Evolutionary conservation across 768 basidiomycete species (phyloP).

Genomic region (Leucocoprinus birnbaumii): DNA sequence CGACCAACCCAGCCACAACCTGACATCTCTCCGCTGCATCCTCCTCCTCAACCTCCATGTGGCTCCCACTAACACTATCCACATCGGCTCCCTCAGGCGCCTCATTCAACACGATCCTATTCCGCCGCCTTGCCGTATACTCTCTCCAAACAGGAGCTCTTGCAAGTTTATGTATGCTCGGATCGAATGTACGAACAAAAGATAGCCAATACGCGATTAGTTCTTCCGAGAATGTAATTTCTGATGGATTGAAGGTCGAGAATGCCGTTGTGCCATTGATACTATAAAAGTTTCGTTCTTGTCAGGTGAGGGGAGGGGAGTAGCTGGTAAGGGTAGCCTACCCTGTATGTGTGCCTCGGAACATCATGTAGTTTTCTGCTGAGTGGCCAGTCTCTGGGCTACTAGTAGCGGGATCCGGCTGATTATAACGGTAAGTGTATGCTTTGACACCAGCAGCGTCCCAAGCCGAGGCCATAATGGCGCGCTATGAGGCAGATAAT

Average conservation of each 20-base stretch:
- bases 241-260: slow-evolving; percentile 38
- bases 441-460: slow-evolving; percentile 29
- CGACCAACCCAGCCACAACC: slow-evolving; percentile 32
- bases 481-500: slow-evolving; percentile 25
- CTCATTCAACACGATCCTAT: slow-evolving; percentile 45
- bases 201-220: slow-evolving; percentile 67
- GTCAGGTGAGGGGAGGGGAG: background rate
- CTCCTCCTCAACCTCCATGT: slow-evolving; percentile 30
- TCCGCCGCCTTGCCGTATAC: slow-evolving; percentile 27
- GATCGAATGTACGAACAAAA: slow-evolving; percentile 55
- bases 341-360: slow-evolving; percentile 60
- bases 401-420: slow-evolving; percentile 42
- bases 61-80: slow-evolving; percentile 34
- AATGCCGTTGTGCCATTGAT: slow-evolving; percentile 55
- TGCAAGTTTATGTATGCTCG: slow-evolving; percentile 51
- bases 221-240: slow-evolving; percentile 53
- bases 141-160: slow-evolving; percentile 48
- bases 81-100: slow-evolving; percentile 23
- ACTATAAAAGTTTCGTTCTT: slow-evolving; percentile 23
- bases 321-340: slow-evolving; percentile 21
- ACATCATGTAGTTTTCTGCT: slow-evolving; percentile 71
- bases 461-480: slow-evolving; percentile 44
- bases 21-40: slow-evolving; percentile 35
- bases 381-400: slow-evolving; percentile 41
- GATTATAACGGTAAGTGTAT: slow-evolving; percentile 62